Percentiles rank a stretch among this genome's conserved stretches.
phyloP scores from a whole-genome alignment of 192 early-diverging fungal genomes.

The Mortierella claussenii region DNA sequence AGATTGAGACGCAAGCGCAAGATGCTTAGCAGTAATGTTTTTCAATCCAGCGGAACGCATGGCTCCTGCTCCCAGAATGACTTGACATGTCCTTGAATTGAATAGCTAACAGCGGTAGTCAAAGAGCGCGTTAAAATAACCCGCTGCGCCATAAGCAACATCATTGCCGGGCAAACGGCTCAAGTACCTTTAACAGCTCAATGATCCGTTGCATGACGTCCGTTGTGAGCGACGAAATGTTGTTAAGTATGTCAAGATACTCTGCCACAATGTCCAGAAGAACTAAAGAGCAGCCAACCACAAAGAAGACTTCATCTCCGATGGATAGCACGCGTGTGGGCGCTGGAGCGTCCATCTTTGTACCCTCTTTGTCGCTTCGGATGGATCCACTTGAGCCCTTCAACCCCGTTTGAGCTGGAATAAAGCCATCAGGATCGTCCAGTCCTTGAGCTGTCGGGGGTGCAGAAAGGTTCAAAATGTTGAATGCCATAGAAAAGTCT shows the following conservation, averaged over 20 bases:
- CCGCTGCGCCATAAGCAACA: neutral
- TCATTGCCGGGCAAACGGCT: neutral
- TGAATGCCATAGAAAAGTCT: constrained; percentile 48
- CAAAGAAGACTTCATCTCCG: constrained; percentile 80
- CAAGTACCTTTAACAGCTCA: constrained; percentile 82
- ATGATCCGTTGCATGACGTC: constrained; percentile 91
- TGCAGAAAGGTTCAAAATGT: constrained; percentile 26
- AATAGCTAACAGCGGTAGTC: constrained; percentile 69
- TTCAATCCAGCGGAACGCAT: constrained; percentile 97
- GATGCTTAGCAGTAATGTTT: constrained; percentile 96
- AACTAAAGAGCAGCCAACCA: constrained; percentile 89
- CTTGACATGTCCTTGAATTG: constrained; percentile 95
- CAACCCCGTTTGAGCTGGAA: neutral
- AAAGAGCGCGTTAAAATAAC: neutral
- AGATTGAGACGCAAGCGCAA: constrained; percentile 95
- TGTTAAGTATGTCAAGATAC: constrained; percentile 86
- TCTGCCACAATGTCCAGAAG: constrained; percentile 93
- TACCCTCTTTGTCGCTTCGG: constrained; percentile 21
- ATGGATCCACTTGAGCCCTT: constrained; percentile 17
- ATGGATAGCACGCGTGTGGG: constrained; percentile 78
- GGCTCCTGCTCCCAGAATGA: constrained; percentile 97
- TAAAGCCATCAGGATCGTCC: constrained; percentile 21
- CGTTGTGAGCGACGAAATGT: constrained; percentile 79
- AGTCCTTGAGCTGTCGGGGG: constrained; percentile 25
- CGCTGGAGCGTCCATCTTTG: constrained; percentile 21